These are phyloP conservation scores for Xerocomellus amylosporus DNA, from an alignment of 768 basidiomycete genomes.

Conservation along the genomic window DNA sequence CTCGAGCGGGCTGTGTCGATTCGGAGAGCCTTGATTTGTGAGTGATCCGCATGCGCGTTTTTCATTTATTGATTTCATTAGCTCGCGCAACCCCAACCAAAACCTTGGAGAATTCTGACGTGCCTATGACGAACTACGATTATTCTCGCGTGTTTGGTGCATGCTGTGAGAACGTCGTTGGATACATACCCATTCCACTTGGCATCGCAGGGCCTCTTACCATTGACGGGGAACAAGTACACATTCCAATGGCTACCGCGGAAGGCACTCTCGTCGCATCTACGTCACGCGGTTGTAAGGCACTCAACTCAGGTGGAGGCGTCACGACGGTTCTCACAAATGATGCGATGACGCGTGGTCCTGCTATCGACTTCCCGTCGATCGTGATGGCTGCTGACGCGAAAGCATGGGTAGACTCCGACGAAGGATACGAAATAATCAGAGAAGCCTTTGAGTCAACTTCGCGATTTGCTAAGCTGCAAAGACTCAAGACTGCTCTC, in stretches of 20 bases:
- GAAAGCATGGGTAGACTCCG: conserved; percentile 82
- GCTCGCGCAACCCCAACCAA: conserved; percentile 83
- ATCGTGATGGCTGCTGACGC: conserved; percentile 78
- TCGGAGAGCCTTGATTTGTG: conserved; percentile 86
- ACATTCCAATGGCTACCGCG: conserved; percentile 99
- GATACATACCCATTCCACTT: conserved; percentile 93
- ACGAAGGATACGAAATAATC: conserved; percentile 72
- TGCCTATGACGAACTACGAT: conserved; percentile 86
- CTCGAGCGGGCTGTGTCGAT: conserved; percentile 84
- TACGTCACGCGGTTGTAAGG: conserved; percentile 96
- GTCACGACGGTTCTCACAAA: conserved; percentile 89
- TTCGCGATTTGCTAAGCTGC: conserved; percentile 86
- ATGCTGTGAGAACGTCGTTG: conserved; percentile 98
- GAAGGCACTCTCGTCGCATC: conserved; percentile 98
- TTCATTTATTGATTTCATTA: conserved; percentile 28
- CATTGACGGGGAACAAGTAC: conserved; percentile 79
- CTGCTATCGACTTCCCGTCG: conserved; percentile 93
- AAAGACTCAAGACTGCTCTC: conserved; percentile 81
- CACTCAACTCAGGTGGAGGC: conserved; percentile 93
- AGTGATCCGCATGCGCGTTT: conserved; percentile 29
- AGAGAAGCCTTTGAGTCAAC: conserved; percentile 91
- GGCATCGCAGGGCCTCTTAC: conserved; percentile 95
- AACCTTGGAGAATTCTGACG: conserved; percentile 76
- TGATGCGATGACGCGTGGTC: conserved; percentile 98
- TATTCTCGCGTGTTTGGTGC: conserved; percentile 93